Conservation (phyloP, 2,329 filamentous ascomycete genomes). For the Pyricularia sp. region DNA sequence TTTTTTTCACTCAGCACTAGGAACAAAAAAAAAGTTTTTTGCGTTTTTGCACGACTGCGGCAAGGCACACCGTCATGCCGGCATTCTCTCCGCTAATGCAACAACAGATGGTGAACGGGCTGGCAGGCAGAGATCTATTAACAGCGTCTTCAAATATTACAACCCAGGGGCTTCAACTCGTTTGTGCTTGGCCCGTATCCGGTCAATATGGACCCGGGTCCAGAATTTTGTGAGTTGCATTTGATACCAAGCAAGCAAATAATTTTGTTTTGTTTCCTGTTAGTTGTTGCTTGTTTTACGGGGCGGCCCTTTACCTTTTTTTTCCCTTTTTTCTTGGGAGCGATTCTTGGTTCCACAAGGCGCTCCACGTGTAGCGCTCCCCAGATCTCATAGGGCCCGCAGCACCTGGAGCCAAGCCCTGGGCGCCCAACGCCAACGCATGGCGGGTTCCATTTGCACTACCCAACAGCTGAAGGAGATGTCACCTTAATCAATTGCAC, state of each 20-base stretch:
- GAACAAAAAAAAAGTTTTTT: not conserved
- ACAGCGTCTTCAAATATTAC: not conserved
- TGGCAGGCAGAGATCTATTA: not conserved
- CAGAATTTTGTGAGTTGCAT: not conserved
- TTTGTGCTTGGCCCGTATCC: slow-evolving; percentile 8
- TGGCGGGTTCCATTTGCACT: not conserved
- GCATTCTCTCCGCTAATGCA: not conserved
- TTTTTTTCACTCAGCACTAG: not conserved
- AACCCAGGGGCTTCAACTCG: not conserved
- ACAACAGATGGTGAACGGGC: not conserved
- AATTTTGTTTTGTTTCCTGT: not conserved
- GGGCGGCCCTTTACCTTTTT: not conserved
- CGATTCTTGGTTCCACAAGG: not conserved
- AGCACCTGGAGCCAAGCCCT: not conserved
- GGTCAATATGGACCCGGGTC: slow-evolving; percentile 8
- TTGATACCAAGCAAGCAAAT: not conserved
- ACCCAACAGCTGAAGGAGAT: not conserved
- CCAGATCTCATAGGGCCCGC: not conserved
- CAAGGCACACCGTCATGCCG: slow-evolving; percentile 1
- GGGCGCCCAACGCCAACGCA: not conserved
- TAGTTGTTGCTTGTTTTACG: not conserved
- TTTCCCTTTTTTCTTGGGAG: not conserved
- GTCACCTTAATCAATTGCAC: not conserved
- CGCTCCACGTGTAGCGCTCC: not conserved
- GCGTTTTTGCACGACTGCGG: slow-evolving; percentile 1